These are phyloP conservation scores for Hyphopichia pseudoburtonii DNA, from an alignment of 1,139 yeast genomes.

Conservation along the genomic window DNA sequence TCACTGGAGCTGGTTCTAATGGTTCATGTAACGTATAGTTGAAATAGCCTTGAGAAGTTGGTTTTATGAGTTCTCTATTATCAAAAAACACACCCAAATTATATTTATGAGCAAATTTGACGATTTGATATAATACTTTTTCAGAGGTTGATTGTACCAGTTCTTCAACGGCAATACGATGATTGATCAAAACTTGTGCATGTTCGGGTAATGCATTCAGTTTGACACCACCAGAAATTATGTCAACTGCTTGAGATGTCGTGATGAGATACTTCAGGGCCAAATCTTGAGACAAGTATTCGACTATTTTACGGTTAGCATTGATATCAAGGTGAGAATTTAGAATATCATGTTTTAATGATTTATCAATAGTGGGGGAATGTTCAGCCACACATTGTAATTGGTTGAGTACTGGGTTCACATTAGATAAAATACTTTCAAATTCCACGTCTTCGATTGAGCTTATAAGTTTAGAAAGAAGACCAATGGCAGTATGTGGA, in stretches of 20 bases:
- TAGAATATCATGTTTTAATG: constrained; percentile 38
- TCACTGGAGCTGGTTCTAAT: constrained; percentile 61
- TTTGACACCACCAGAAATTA: constrained; percentile 68
- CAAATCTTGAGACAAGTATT: constrained; percentile 23
- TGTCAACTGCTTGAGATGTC: constrained; percentile 71
- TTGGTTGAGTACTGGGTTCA: constrained; percentile 41
- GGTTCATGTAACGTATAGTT: constrained; percentile 33
- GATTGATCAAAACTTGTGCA: constrained; percentile 55
- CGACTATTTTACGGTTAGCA: constrained; percentile 43
- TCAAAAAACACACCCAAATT: constrained; percentile 47
- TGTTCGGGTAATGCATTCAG: constrained; percentile 75
- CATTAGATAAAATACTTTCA: constrained; percentile 33
- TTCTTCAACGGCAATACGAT: constrained; percentile 57
- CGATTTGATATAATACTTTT: constrained; percentile 37
- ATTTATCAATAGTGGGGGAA: constrained; percentile 24
- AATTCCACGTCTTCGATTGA: constrained; percentile 38
- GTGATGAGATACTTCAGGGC: constrained; percentile 45
- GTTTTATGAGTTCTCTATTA: constrained; percentile 26
- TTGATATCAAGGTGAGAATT: constrained; percentile 38
- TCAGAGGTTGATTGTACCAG: constrained; percentile 38
- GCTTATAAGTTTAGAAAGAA: constrained; percentile 39
- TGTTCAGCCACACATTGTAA: constrained; percentile 49
- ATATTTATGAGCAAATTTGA: constrained; percentile 41
- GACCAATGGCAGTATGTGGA: constrained; percentile 47
- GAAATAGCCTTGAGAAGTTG: constrained; percentile 46